Base-by-base conservation (phyloP, 2,329 filamentous ascomycete species). In the Clathrospora elynae region DNA sequence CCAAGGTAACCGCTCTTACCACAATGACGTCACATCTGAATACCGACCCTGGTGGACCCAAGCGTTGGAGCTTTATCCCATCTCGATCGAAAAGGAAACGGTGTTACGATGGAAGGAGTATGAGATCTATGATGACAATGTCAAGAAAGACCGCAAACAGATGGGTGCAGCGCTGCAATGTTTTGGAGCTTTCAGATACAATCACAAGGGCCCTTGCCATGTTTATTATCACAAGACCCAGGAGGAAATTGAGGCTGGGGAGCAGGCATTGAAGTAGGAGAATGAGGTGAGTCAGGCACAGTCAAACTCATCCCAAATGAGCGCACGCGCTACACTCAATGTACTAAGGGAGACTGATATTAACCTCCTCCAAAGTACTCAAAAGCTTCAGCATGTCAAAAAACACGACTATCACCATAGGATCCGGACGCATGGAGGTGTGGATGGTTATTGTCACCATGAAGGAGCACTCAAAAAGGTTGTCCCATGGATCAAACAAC, bases 381-480 rank as follows among this genome's bases (percentile, higher is more conserved):
- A 5, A 10, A 38, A 24, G 24, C 23, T 20, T 13, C 28, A 46
- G 18, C 14, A 42, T 25, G 13, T 34, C 8, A 35, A 33, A 22
- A 20, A 38, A 20, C 23, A 47, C 26, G 22, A 42, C 20, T 46
- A 40, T 31, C 2, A 31, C 4, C 19, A 29, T 13, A 14, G 37
- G 2, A 26, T n/a, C 5, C 2, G n/a, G 4, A 17, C 25, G 2
- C 9, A 20, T 0, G 28, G 40, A 16, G 13, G 42, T 14, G 25
- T 39, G 1, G 42, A 45, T 35, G 24, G 35, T 1, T 40, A 41
- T 17, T 25, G 28, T 3, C 36, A 49, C 19, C 32, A 29, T 2
- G 40, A 44, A 28, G 41, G 19, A 4, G 46, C 28, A 0, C 43
- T 46, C 4, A 46, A 42, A 22, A 23, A 16, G 14, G 12, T 42